A percentile compares a stretch with the other conserved stretches of the same genome.
phyloP scores from a whole-genome alignment of 805 yeast genomes.

The Teunomyces funiuensis region DNA sequence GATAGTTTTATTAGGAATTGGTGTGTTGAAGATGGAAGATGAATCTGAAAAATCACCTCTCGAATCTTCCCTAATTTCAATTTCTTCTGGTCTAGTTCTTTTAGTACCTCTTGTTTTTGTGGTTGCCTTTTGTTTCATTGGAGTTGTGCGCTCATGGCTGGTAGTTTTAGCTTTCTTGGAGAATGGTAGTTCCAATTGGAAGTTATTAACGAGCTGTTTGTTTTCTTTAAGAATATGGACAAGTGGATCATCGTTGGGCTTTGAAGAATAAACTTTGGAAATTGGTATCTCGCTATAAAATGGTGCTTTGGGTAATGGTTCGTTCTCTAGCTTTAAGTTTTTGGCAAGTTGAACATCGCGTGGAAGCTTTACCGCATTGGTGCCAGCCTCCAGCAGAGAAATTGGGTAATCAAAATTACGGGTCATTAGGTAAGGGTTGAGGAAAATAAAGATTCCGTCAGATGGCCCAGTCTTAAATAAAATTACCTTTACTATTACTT shows the following conservation, averaged over 20 bases:
- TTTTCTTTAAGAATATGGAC: conserved; percentile 20
- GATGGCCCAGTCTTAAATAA: conserved; percentile 2
- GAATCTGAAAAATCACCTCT: conserved; percentile 9
- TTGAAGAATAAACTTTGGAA: conserved; percentile 9
- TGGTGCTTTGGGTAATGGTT: conserved; percentile 12
- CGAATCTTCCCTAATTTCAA: neutral
- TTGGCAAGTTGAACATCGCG: conserved; percentile 18
- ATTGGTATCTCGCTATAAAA: conserved; percentile 11
- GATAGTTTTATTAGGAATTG: conserved; percentile 26
- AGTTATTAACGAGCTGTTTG: conserved; percentile 12
- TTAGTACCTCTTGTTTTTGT: conserved; percentile 11
- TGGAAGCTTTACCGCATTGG: conserved; percentile 7
- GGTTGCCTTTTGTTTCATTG: neutral
- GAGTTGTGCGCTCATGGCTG: neutral
- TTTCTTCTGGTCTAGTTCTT: conserved; percentile 8
- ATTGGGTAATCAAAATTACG: conserved; percentile 15
- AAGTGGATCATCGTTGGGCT: conserved; percentile 19
- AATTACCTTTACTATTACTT: neutral
- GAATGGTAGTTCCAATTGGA: conserved; percentile 19
- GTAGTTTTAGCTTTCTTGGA: neutral
- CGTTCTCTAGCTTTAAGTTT: conserved; percentile 18
- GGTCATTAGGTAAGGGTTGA: conserved; percentile 5
- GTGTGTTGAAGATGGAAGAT: conserved; percentile 21
- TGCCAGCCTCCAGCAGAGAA: conserved; percentile 8
- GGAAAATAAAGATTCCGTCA: neutral